Base-by-base conservation (phyloP, 306 rosid species). In the Fragaria nilgerrensis region DNA sequence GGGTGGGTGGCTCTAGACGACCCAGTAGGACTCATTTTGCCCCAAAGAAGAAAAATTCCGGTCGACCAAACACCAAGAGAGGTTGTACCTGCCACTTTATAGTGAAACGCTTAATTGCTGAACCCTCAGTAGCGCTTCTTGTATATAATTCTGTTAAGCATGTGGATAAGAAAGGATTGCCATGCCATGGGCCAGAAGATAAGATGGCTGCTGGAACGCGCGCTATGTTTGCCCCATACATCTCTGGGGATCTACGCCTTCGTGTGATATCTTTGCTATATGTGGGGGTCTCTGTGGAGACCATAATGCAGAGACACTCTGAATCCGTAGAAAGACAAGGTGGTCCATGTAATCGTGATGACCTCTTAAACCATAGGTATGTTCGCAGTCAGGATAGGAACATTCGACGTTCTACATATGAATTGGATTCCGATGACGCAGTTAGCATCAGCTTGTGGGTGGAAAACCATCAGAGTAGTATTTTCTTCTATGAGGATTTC, bases 141-240 rank as follows among this genome's bases (percentile, higher is more conserved):
- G 89, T 92, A 73, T 92, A 89, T 83, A 92, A 92, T 52, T 87
- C 84, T 73, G 96, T 88, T 78, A 92, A 86, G 84, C 98, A 90
- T 79, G 91, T 94, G 73, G 98, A 94, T 84, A 90, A 92, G 79
- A 90, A 85, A 78, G 99, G 97, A 20, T 53, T 77, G 64, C 97
- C 97, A 7, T 95, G 97, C 84, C 98, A 94, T 85, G 98, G 98
- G 77, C 94, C 96, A 4, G 96, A 90, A 76, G 97, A 94, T 77
- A 87, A 86, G 78, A 90, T 78, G 78, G 94, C 97, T 78, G 96
- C 91, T 70, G 96, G 96, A 83, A 94, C 93, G 15, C 84, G 83
- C 50, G 96, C 98, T 77, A 86, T 89, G 95, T 94, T 82, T 88
- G 98, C 98, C 29, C 98, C 98, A 62, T 89, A 92, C 76, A 94